phyloP scores from a whole-genome alignment of 106 monocot genomes.

The Chionographis japonica region DNA sequence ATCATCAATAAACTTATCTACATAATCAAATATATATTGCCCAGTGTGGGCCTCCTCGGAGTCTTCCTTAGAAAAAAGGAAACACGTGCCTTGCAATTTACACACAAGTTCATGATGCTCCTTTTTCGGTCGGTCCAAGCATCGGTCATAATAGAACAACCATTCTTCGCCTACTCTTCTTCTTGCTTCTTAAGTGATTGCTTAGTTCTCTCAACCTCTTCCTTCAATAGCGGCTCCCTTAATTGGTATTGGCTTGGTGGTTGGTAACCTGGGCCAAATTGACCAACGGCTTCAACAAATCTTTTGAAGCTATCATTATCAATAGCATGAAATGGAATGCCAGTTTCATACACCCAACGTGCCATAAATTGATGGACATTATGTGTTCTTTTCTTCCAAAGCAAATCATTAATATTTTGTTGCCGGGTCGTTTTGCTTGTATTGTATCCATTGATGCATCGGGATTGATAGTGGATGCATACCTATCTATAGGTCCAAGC shows the following conservation, averaged over 20 bases:
- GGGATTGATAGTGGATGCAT: too few species aligned
- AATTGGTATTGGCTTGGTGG: not conserved
- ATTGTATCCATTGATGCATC: too few species aligned
- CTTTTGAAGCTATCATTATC: not conserved
- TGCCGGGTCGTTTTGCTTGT: too few species aligned
- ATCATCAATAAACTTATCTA: not conserved
- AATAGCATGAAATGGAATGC: not conserved
- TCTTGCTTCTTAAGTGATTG: not conserved
- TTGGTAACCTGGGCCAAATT: not conserved
- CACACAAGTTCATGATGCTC: constrained; percentile 1
- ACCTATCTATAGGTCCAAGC: too few species aligned
- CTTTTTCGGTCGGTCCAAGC: not conserved
- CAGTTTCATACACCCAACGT: not conserved
- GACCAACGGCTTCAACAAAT: not conserved
- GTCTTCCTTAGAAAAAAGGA: not conserved
- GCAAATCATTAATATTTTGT: too few species aligned
- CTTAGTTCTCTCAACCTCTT: not conserved
- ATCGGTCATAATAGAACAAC: constrained; percentile 1
- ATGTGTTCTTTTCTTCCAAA: not conserved
- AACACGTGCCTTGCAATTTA: not conserved
- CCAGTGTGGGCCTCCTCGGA: not conserved
- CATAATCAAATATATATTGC: not conserved
- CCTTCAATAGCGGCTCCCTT: not conserved
- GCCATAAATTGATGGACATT: not conserved
- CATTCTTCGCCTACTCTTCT: too few species aligned